Percentiles rank a stretch among this genome's conserved stretches.
Conservation (phyloP, 768 basidiomycete genomes). For the Mycena indigotica region DNA sequence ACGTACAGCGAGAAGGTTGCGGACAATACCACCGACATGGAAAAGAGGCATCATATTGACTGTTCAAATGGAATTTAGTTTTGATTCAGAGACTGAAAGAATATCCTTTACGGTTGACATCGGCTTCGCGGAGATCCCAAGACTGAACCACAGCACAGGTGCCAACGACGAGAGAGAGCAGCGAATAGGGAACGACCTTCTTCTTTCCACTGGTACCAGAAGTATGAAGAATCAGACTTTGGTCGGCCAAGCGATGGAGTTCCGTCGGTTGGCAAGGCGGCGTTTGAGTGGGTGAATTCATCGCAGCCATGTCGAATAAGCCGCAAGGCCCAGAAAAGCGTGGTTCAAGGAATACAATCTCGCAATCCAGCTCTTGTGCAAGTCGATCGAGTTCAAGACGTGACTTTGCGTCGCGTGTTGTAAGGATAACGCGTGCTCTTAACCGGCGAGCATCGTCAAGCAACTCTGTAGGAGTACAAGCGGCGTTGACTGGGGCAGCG, state of each 20-base stretch:
- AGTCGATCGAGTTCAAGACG: constrained; percentile 39
- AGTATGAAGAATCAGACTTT: constrained; percentile 59
- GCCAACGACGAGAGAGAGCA: constrained; percentile 45
- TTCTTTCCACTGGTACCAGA: constrained; percentile 61
- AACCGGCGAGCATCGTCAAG: constrained; percentile 44
- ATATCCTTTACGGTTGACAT: constrained; percentile 56
- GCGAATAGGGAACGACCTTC: constrained; percentile 50
- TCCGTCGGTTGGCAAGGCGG: constrained; percentile 28
- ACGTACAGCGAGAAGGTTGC: constrained; percentile 50
- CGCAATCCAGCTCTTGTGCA: constrained; percentile 39
- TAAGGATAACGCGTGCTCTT: constrained; percentile 42
- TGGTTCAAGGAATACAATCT: constrained; percentile 39
- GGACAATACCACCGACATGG: constrained; percentile 62
- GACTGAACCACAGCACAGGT: constrained; percentile 46
- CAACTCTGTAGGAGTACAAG: constrained; percentile 47
- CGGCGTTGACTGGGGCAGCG: constrained; percentile 49
- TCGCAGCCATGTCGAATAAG: constrained; percentile 41
- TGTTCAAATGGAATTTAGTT: constrained; percentile 15
- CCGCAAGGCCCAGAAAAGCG: constrained; percentile 40
- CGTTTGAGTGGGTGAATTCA: constrained; percentile 23
- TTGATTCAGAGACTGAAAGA: too few relatives aligned
- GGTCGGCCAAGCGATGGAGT: constrained; percentile 44
- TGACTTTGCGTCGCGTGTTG: constrained; percentile 42
- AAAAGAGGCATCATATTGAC: constrained; percentile 60
- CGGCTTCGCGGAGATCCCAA: constrained; percentile 40